A percentile compares a stretch with the other conserved stretches of the same genome.
These are phyloP conservation scores for Trichophyton benhamiae DNA, from an alignment of 2,329 filamentous ascomycete species.

Conservation along the genomic window DNA sequence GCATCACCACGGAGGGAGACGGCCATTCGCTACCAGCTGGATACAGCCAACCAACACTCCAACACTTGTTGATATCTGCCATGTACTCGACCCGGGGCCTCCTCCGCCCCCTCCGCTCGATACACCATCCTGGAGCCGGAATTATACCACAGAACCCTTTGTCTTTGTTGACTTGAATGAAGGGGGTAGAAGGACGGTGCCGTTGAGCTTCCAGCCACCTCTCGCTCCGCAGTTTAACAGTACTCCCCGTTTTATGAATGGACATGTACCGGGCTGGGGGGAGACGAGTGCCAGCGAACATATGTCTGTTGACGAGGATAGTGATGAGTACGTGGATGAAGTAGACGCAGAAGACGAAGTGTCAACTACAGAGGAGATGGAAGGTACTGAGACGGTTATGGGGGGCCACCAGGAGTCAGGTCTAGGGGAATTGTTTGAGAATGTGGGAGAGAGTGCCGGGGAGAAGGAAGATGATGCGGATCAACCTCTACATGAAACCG, in stretches of 20 bases:
- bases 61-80: neutral
- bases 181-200: neutral
- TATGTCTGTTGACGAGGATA: neutral
- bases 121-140: neutral
- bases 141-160: neutral
- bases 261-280: neutral
- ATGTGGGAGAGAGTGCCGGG: neutral
- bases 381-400: neutral
- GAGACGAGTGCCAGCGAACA: neutral
- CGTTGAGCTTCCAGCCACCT: neutral
- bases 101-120: neutral
- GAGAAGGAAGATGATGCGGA: neutral
- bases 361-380: no score
- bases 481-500: neutral
- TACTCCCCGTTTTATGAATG: neutral
- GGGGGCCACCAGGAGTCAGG: neutral
- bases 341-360: neutral
- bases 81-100: neutral
- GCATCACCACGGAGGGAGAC: neutral
- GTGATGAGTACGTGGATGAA: neutral
- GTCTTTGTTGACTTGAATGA: neutral
- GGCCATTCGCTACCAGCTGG: neutral
- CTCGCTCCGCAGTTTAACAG: neutral
- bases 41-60: neutral
- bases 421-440: neutral